These are phyloP conservation scores for Homolaphlyctis polyrhiza DNA, from an alignment of 371 early-diverging fungal species.

Conservation along the genomic window DNA sequence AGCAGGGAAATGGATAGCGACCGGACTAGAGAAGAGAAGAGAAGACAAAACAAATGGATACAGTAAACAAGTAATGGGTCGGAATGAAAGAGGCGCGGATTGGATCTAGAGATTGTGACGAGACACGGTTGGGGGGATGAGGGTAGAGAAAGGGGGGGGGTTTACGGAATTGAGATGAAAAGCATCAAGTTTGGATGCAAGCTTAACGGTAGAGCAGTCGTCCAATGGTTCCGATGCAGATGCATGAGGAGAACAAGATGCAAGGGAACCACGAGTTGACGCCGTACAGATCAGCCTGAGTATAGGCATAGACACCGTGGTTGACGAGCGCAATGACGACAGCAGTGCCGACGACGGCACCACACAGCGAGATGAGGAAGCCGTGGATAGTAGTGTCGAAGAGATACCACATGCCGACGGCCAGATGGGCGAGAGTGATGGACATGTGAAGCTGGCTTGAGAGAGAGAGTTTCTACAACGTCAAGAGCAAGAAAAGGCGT, in stretches of 20 bases:
- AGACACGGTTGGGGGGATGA: too few relatives aligned
- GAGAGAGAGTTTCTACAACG: constrained; percentile 42
- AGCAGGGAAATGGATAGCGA: too few relatives aligned
- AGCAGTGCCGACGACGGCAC: constrained; percentile 47
- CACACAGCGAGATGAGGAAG: constrained; percentile 39
- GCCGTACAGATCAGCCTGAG: constrained; percentile 51
- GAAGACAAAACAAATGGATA: too few relatives aligned
- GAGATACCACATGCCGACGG: constrained; percentile 53
- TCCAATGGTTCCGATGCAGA: constrained; percentile 57
- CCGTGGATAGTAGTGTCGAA: constrained; percentile 60
- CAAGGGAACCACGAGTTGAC: constrained; percentile 57
- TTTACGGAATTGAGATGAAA: too few relatives aligned
- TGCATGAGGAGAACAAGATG: constrained; percentile 49
- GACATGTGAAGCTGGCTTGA: constrained; percentile 46
- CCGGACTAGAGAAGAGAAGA: too few relatives aligned
- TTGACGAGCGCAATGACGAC: constrained; percentile 45
- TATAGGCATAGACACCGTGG: constrained; percentile 50
- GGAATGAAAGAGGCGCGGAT: too few relatives aligned
- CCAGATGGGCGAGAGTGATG: constrained; percentile 45
- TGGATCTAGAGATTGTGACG: too few relatives aligned
- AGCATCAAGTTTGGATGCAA: too few relatives aligned
- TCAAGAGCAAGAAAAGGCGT: not conserved
- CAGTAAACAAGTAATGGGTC: too few relatives aligned
- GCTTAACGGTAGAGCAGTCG: too few relatives aligned
- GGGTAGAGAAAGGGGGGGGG: too few relatives aligned